phyloP scores from a whole-genome alignment of 1,139 yeast species.

The Nadsonia starkeyi-henricii region DNA sequence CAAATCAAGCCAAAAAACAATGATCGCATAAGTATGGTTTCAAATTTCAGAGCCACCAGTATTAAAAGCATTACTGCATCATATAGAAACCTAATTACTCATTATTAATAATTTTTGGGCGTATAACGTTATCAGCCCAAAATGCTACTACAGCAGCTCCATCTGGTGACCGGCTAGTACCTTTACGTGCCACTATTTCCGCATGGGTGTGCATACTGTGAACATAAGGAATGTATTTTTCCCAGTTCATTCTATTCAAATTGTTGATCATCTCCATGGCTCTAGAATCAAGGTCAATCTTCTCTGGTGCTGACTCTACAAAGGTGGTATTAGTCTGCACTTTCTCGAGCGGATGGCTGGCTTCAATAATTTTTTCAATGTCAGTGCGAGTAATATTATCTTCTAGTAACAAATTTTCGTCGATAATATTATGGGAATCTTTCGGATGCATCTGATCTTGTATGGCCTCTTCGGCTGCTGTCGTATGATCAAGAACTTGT shows the following conservation, averaged over 20 bases:
- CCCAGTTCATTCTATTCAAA: constrained; percentile 51
- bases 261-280: constrained; percentile 43
- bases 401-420: constrained; percentile 1
- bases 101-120: constrained; percentile 1
- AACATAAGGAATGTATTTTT: constrained; percentile 56
- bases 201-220: constrained; percentile 64
- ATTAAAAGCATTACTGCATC: too few species aligned
- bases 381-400: constrained; percentile 1
- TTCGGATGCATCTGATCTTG: constrained; percentile 1
- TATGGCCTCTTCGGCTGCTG: constrained; percentile 3
- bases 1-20: too few species aligned
- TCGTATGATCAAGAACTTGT: constrained; percentile 4
- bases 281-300: constrained; percentile 10
- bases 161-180: constrained; percentile 16
- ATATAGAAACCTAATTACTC: too few species aligned
- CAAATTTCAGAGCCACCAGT: too few species aligned
- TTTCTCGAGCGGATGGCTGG: constrained; percentile 6
- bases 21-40: too few species aligned
- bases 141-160: constrained; percentile 18
- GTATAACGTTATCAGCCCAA: constrained; percentile 13
- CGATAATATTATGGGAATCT: constrained; percentile 6
- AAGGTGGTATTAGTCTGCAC: constrained; percentile 10
- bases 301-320: constrained; percentile 12
- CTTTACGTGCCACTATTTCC: constrained; percentile 37
- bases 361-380: constrained; percentile 7